A percentile compares a stretch with the other conserved stretches of the same genome.
Evolutionary conservation across 2,329 filamentous ascomycete genomes (phyloP).

Genomic region (Pseudogymnoascus sp.): DNA sequence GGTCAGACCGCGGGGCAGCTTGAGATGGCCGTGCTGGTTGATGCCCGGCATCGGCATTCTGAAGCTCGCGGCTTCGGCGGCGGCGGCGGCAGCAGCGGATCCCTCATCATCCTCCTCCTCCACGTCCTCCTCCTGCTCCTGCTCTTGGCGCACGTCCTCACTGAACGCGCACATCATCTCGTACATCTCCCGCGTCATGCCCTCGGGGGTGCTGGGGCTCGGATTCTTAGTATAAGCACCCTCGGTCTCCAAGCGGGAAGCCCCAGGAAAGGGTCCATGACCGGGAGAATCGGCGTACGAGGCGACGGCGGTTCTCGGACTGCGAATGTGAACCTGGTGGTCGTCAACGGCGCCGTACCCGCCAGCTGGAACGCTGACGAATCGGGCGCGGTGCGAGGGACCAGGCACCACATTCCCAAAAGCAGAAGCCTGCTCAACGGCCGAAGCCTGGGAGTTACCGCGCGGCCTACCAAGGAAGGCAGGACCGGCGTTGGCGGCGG

Average conservation of each 20-base stretch:
- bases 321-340: background rate
- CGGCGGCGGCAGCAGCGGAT: background rate
- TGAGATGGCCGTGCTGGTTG: background rate
- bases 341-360: background rate
- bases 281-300: background rate
- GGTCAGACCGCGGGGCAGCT: background rate
- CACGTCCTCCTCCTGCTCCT: background rate
- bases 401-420: conserved; percentile 4
- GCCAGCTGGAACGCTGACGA: conserved; percentile 2
- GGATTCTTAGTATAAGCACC: background rate
- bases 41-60: background rate
- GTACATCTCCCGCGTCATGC: conserved; percentile 6
- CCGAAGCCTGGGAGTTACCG: background rate
- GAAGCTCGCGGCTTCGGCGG: background rate
- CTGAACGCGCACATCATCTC: background rate
- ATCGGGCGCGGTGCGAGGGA: background rate
- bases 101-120: background rate
- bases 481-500: background rate
- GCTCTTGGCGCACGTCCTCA: conserved; percentile 6
- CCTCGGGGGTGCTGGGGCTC: conserved; percentile 1
- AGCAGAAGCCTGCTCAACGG: conserved; percentile 1
- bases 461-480: background rate
- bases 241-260: background rate
- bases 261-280: background rate
- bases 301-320: background rate